Percentiles rank a stretch among this genome's conserved stretches.
Conservation (phyloP, 1,284 basidiomycete genomes). For the Pyrrhoderma lamaoense region DNA sequence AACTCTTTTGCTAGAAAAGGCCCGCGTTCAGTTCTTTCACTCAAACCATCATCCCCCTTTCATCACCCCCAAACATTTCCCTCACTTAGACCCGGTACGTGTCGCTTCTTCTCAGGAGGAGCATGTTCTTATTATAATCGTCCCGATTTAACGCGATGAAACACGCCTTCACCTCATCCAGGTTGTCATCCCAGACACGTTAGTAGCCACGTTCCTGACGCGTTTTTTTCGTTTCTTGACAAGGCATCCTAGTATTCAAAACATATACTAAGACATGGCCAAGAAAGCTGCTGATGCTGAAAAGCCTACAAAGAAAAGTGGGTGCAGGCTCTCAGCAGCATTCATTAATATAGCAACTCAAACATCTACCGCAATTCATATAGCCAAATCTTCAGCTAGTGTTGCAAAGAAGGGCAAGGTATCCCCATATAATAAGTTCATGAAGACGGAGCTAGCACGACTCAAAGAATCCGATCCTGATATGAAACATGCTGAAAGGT, state of each 20-base stretch:
- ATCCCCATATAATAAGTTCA: slow-evolving; percentile 71
- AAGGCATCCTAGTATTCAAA: background rate
- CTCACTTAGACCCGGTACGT: slow-evolving; percentile 11
- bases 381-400: slow-evolving; percentile 30
- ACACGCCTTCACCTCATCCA: background rate
- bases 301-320: slow-evolving; percentile 29
- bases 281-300: slow-evolving; percentile 25
- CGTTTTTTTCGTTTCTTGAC: slow-evolving; percentile 15
- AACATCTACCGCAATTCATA: slow-evolving; percentile 16
- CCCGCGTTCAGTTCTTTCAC: slow-evolving; percentile 6
- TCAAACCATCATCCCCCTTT: slow-evolving; percentile 15
- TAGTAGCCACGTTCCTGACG: slow-evolving; percentile 11
- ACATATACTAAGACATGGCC: slow-evolving; percentile 22
- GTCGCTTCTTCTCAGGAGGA: background rate
- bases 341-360: slow-evolving; percentile 12
- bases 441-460: slow-evolving; percentile 62
- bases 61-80: slow-evolving; percentile 1
- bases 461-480: slow-evolving; percentile 66
- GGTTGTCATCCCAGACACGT: slow-evolving; percentile 11
- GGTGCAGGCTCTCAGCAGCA: background rate
- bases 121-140: background rate
- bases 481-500: slow-evolving; percentile 67
- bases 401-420: slow-evolving; percentile 43
- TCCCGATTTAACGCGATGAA: slow-evolving; percentile 1
- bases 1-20: too few relatives aligned